phyloP scores from a whole-genome alignment of 805 yeast species.

The Starmerella geochares region DNA sequence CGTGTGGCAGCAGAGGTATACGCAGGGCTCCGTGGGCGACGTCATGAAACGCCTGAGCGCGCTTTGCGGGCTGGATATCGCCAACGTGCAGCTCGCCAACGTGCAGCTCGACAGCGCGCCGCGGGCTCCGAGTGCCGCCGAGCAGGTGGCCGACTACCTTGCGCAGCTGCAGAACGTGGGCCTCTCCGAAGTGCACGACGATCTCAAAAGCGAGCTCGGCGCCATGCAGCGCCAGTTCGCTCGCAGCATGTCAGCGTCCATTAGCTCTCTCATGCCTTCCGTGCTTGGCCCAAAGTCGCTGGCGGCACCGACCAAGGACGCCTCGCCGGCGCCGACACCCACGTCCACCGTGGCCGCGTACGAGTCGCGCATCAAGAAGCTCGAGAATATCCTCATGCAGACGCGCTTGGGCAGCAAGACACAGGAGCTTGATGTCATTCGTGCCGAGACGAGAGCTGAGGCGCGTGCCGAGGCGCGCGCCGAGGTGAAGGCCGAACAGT shows the following conservation, averaged over 20 bases:
- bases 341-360: constrained; percentile 34
- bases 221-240: constrained; percentile 26
- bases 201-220: constrained; percentile 27
- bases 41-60: constrained; percentile 5
- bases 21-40: constrained; percentile 20
- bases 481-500: constrained; percentile 15
- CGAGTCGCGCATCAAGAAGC: constrained; percentile 58
- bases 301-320: neutral
- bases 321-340: neutral
- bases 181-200: constrained; percentile 25
- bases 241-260: constrained; percentile 16
- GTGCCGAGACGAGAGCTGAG: constrained; percentile 21
- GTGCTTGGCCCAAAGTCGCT: neutral
- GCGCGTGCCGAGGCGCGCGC: constrained; percentile 21
- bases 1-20: constrained; percentile 55
- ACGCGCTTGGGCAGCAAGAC: constrained; percentile 14
- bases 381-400: constrained; percentile 30
- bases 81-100: neutral
- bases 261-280: constrained; percentile 11
- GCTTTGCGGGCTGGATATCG: constrained; percentile 1
- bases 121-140: neutral
- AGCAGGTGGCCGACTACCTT: constrained; percentile 22
- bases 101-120: neutral
- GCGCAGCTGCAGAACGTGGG: constrained; percentile 22
- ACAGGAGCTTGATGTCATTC: constrained; percentile 18